Evolutionary conservation across 352 stramenopile species (phyloP).

Genomic region (Elongisporangium senticosum): DNA sequence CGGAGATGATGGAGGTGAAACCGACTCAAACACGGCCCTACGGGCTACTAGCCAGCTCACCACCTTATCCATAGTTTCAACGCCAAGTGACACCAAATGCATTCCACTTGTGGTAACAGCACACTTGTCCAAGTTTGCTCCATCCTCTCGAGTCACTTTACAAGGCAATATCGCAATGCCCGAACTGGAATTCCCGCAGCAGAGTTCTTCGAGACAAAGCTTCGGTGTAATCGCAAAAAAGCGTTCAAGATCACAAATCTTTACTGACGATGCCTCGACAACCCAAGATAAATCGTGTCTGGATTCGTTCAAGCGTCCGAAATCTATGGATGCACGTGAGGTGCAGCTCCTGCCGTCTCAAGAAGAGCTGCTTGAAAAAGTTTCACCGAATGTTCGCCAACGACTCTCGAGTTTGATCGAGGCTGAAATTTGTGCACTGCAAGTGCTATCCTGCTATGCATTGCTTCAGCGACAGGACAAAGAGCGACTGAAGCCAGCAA

Average conservation of each 20-base stretch:
- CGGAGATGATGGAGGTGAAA: conserved; percentile 37
- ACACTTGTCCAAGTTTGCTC: background rate
- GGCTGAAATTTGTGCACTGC: conserved; percentile 69
- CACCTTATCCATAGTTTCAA: background rate
- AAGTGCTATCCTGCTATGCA: conserved; percentile 75
- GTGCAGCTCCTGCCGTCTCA: conserved; percentile 48
- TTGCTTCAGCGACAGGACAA: conserved; percentile 49
- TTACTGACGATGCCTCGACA: background rate
- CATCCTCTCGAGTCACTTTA: background rate
- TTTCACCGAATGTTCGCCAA: conserved; percentile 61
- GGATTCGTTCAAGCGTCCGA: background rate
- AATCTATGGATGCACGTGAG: conserved; percentile 13
- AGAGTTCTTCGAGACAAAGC: background rate
- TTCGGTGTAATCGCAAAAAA: background rate
- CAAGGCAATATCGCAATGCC: background rate
- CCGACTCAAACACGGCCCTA: conserved; percentile 15
- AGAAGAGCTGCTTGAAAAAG: conserved; percentile 72
- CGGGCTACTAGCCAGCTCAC: background rate
- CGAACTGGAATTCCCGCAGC: background rate
- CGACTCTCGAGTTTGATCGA: conserved; percentile 71
- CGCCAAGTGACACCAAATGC: background rate
- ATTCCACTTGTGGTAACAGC: background rate
- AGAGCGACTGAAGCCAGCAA: conserved; percentile 14
- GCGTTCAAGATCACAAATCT: background rate
- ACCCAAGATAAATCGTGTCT: background rate